Percentiles rank a stretch among this genome's conserved stretches.
These are phyloP conservation scores for Trichosporon faecale DNA, from an alignment of 1,284 basidiomycete genomes.

Conservation along the genomic window DNA sequence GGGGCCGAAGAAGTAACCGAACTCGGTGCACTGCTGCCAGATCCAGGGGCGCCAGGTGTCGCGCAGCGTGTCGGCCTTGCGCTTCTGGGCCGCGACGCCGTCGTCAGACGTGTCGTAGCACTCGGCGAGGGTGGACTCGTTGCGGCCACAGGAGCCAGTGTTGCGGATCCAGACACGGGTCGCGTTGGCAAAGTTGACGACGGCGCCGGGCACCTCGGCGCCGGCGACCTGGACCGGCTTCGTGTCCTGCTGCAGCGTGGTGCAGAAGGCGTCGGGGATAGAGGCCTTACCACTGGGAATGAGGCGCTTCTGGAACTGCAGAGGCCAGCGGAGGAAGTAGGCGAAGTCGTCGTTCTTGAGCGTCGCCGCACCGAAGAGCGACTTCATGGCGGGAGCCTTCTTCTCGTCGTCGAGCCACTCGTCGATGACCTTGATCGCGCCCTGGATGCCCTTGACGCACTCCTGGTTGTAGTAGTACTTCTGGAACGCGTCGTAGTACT, in stretches of 20 bases:
- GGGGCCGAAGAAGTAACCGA: slow-evolving; percentile 74
- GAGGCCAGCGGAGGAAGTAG: slow-evolving; percentile 59
- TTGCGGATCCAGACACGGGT: slow-evolving; percentile 48
- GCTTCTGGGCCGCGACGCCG: slow-evolving; percentile 61
- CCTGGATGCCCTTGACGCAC: slow-evolving; percentile 69
- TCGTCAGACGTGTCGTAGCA: slow-evolving; percentile 78
- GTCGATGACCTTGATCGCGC: slow-evolving; percentile 65
- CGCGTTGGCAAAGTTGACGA: slow-evolving; percentile 73
- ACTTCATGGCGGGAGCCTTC: slow-evolving; percentile 60
- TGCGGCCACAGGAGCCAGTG: slow-evolving; percentile 64
- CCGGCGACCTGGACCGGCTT: slow-evolving; percentile 37
- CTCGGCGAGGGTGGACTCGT: slow-evolving; percentile 60
- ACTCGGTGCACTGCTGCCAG: slow-evolving; percentile 86
- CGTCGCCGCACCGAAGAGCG: slow-evolving; percentile 67
- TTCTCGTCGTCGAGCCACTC: slow-evolving; percentile 56
- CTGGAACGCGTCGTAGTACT: slow-evolving; percentile 82
- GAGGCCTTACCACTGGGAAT: background rate
- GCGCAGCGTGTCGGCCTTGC: slow-evolving; percentile 57
- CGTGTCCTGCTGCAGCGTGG: slow-evolving; percentile 55
- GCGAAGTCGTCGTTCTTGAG: slow-evolving; percentile 75
- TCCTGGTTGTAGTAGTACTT: slow-evolving; percentile 67
- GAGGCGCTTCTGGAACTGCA: slow-evolving; percentile 57
- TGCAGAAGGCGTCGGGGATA: slow-evolving; percentile 73
- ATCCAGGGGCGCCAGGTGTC: slow-evolving; percentile 81
- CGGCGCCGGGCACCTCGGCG: slow-evolving; percentile 44